Evolutionary conservation across 768 basidiomycete genomes (phyloP).

Genomic region (Mycena galericulata): DNA sequence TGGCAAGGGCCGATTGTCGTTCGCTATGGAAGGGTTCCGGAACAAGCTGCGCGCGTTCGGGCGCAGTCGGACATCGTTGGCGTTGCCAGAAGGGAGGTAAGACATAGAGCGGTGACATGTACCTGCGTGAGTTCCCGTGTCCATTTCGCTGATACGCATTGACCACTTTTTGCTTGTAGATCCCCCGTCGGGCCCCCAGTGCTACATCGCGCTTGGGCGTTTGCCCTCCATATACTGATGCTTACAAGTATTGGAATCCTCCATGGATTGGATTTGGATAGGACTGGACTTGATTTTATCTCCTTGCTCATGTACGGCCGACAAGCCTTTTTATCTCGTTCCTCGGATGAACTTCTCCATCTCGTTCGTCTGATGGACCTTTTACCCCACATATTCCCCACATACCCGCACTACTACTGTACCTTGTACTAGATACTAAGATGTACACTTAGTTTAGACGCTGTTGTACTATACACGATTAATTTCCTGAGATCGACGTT

Average conservation of each 20-base stretch:
- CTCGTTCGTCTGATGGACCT: conserved; percentile 14
- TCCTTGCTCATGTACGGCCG: conserved; percentile 20
- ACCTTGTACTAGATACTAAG: conserved; percentile 7
- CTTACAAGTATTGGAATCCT: background rate
- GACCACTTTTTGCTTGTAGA: background rate
- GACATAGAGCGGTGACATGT: background rate
- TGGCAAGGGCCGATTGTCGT: conserved; percentile 25
- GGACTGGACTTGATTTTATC: background rate
- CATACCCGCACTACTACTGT: conserved; percentile 24
- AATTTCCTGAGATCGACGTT: too few species aligned
- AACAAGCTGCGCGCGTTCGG: conserved; percentile 31
- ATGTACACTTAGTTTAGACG: conserved; percentile 5
- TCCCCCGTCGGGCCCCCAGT: background rate
- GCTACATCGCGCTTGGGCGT: background rate
- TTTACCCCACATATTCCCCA: conserved; percentile 23
- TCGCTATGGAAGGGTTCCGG: conserved; percentile 32
- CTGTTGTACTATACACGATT: conserved; percentile 8
- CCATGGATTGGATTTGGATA: conserved; percentile 3
- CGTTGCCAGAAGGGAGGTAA: conserved; percentile 24
- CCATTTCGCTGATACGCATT: background rate
- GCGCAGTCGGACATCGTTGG: conserved; percentile 31
- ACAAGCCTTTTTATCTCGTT: too few species aligned
- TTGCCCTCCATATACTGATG: background rate
- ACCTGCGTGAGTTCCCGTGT: background rate
- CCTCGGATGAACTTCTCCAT: too few species aligned